Conservation (phyloP, 352 stramenopile genomes). For the Phytophthora sojae region DNA sequence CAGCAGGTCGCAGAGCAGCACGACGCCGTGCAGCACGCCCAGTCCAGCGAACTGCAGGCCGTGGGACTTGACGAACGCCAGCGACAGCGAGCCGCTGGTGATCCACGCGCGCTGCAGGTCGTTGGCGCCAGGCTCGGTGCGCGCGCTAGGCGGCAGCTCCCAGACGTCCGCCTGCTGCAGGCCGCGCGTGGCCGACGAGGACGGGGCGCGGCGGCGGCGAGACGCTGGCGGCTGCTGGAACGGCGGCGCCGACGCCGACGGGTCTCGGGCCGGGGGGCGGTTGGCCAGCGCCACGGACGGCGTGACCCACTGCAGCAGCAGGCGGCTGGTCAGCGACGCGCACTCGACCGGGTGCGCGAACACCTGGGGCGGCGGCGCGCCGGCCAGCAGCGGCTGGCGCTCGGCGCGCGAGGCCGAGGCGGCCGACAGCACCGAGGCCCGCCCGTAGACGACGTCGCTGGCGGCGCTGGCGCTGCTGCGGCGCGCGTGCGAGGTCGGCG, state of each 20-base stretch:
- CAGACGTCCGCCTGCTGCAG: conserved; percentile 70
- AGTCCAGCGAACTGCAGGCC: conserved; percentile 57
- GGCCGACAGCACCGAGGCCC: conserved; percentile 19
- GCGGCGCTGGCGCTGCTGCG: conserved; percentile 21
- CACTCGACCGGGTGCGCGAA: conserved; percentile 52
- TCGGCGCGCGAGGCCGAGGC: conserved; percentile 19
- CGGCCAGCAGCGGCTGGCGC: conserved; percentile 47
- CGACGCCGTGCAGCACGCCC: conserved; percentile 47
- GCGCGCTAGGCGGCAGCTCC: conserved; percentile 52
- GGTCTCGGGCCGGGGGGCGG: conserved; percentile 30
- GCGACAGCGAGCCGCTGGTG: conserved; percentile 55
- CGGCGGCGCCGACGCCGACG: conserved; percentile 36
- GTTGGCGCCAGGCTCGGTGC: conserved; percentile 55
- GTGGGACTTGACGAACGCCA: conserved; percentile 61
- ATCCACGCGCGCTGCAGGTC: conserved; percentile 69
- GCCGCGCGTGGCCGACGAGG: conserved; percentile 24
- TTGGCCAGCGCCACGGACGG: conserved; percentile 51
- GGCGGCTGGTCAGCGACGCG: conserved; percentile 47
- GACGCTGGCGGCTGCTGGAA: conserved; percentile 4
- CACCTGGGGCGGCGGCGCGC: conserved; percentile 34
- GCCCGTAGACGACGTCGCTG: conserved; percentile 10
- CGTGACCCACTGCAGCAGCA: conserved; percentile 61
- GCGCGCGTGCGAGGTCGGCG: conserved; percentile 9
- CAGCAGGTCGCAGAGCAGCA: conserved; percentile 63
- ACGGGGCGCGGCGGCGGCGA: conserved; percentile 10